Conservation (phyloP, 495 filamentous ascomycete species). For the Ramalina peruviana region DNA sequence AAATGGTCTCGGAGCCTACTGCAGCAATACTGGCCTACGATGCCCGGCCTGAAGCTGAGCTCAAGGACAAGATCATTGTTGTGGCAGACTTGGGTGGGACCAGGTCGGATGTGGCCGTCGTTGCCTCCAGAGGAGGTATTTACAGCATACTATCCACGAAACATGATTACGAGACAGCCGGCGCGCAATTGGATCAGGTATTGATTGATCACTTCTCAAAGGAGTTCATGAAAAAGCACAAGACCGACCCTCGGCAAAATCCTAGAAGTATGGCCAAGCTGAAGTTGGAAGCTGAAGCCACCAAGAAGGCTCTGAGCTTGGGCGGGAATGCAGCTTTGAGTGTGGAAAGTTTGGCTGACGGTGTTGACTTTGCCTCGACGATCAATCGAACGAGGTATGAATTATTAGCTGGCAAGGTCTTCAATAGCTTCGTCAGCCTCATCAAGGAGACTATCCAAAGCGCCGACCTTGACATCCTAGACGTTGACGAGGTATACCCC, state of each 20-base stretch:
- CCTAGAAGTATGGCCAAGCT: constrained; percentile 76
- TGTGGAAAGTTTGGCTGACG: constrained; percentile 75
- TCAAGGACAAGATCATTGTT: constrained; percentile 75
- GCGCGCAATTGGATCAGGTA: constrained; percentile 69
- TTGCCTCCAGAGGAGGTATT: constrained; percentile 85
- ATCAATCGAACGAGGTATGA: constrained; percentile 92
- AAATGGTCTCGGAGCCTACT: constrained; percentile 87
- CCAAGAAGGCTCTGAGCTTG: constrained; percentile 79
- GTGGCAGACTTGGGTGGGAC: constrained; percentile 91
- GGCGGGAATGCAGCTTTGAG: constrained; percentile 79
- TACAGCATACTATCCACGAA: constrained; percentile 89
- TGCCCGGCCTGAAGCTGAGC: constrained; percentile 59
- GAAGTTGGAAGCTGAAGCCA: constrained; percentile 76
- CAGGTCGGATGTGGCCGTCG: constrained; percentile 77
- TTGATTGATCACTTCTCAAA: constrained; percentile 94
- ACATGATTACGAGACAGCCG: constrained; percentile 87
- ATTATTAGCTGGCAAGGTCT: constrained; percentile 69
- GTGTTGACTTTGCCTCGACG: constrained; percentile 78
- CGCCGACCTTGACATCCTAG: constrained; percentile 80
- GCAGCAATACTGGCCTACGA: constrained; percentile 87
- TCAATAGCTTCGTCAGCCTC: constrained; percentile 72
- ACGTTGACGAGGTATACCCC: constrained; percentile 61
- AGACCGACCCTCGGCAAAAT: constrained; percentile 72
- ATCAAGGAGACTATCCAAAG: constrained; percentile 79
- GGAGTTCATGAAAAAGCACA: constrained; percentile 93